Base-by-base conservation (phyloP, 2,329 filamentous ascomycete species). In the Epichloe gansuensis region DNA sequence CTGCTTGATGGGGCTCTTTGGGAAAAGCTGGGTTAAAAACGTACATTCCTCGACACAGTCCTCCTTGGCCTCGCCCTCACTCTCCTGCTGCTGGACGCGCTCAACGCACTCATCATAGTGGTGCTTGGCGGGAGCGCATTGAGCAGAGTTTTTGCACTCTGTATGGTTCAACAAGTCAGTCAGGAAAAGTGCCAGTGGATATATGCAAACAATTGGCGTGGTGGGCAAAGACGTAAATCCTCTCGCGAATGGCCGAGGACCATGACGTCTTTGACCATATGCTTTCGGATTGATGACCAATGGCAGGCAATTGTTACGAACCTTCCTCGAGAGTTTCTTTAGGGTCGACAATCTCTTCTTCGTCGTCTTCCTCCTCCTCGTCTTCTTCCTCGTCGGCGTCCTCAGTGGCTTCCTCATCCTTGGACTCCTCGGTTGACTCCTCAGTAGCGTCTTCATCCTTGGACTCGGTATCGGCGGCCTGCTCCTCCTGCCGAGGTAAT, bases 1-100 rank as follows among this genome's bases (percentile, higher is more conserved):
- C n/a, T n/a, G 13, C 15, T 47, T n/a, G 34, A 17, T 2, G 28
- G 4, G 12, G 15, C 8, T 8, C 15, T 47, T 13, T 12, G 12
- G 4, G 21, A 7, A 31, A 43, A 13, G 15, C 15, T 17, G 42
- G 17, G 17, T 3, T 41, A 13, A n/a, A 13, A 51, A 82, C 91
- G 74, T 86, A 97, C 93, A 98, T 79, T 98, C 93, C 79, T 98
- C 93, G 61, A 97, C 89, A 66, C 93, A 98, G 77, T 97, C 91
- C 81, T 98, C 93, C 65, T 87, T 83, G 63, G 84, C 75, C 52
- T 76, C 84, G 63, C 85, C 82, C 59, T 85, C 80, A 62, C 85
- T 81, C 65, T 89, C 82, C 58, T 70, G 68, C 61, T 70, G 61
- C 54, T 69, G 65, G 62, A 98, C 93, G 65, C 93, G 90, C 81